These are phyloP conservation scores for Cryptococcus sp. DNA, from an alignment of 1,284 basidiomycete species.

Conservation along the genomic window DNA sequence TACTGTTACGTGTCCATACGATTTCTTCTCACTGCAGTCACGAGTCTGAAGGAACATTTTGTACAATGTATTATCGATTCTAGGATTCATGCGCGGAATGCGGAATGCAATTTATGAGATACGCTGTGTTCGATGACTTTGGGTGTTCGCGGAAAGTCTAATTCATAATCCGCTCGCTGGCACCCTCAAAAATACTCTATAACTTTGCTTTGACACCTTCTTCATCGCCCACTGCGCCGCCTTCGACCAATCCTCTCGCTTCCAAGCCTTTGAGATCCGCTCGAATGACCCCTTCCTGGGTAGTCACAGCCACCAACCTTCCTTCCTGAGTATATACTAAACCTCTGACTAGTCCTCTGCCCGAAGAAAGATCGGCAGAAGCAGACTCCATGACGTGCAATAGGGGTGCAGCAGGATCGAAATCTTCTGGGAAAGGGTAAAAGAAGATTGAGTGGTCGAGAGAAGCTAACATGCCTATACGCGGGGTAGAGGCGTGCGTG, in stretches of 20 bases:
- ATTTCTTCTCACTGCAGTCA: no score
- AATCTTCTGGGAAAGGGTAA: slow-evolving; percentile 69
- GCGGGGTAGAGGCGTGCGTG: slow-evolving; percentile 49
- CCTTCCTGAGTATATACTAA: slow-evolving; percentile 74
- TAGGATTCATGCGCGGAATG: no score
- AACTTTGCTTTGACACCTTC: slow-evolving; percentile 33
- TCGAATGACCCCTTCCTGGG: slow-evolving; percentile 73
- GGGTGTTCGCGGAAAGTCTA: no score
- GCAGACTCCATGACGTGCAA: slow-evolving; percentile 76
- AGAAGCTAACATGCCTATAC: slow-evolving; percentile 72
- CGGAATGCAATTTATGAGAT: no score
- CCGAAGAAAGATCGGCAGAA: slow-evolving; percentile 61
- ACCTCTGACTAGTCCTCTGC: slow-evolving; percentile 73
- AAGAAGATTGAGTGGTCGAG: slow-evolving; percentile 84
- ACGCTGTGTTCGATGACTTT: no score
- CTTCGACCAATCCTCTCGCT: slow-evolving; percentile 31
- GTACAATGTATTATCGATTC: no score
- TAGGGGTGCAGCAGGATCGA: slow-evolving; percentile 76
- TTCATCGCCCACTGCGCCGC: slow-evolving; percentile 26
- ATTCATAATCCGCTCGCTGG: no score
- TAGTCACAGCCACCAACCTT: slow-evolving; percentile 70
- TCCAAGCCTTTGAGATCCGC: slow-evolving; percentile 36
- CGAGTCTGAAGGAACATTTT: no score
- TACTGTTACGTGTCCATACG: no score
- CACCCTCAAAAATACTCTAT: slow-evolving; percentile 3